Conservation (phyloP, 2,329 filamentous ascomycete genomes). For the Paecilomyces variotii region DNA sequence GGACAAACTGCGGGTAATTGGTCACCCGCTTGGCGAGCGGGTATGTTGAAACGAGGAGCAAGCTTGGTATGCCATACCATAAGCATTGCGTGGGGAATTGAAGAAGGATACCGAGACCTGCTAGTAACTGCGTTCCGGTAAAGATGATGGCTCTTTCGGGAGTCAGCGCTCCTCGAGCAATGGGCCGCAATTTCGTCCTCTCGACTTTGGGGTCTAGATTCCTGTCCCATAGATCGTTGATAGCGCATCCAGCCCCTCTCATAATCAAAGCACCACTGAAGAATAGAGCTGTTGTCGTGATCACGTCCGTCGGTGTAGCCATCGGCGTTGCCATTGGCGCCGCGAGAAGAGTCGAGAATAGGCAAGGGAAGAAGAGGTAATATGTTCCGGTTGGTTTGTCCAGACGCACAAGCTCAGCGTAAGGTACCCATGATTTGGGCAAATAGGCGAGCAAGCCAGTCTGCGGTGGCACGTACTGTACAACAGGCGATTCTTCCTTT, state of each 20-base stretch:
- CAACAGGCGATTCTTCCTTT: not conserved
- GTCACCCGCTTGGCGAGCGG: conserved; percentile 47
- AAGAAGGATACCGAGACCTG: conserved; percentile 35
- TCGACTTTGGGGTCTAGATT: conserved; percentile 46
- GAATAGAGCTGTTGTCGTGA: conserved; percentile 31
- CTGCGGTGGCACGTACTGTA: conserved; percentile 38
- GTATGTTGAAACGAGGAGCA: conserved; percentile 40
- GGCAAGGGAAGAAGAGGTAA: conserved; percentile 46
- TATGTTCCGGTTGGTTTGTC: conserved; percentile 46
- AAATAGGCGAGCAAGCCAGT: conserved; percentile 39
- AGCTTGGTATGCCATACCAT: conserved; percentile 36
- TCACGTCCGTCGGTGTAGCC: conserved; percentile 24
- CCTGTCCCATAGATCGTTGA: conserved; percentile 50
- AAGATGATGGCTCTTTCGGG: conserved; percentile 37
- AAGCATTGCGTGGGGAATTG: conserved; percentile 36
- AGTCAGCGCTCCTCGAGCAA: conserved; percentile 44
- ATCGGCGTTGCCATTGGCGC: conserved; percentile 30
- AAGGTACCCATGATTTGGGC: conserved; percentile 46
- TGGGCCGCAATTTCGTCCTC: conserved; percentile 44
- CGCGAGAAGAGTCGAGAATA: conserved; percentile 40
- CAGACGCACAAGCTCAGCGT: conserved; percentile 37
- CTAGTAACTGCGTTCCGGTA: conserved; percentile 35
- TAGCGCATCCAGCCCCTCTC: conserved; percentile 45
- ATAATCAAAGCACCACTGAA: conserved; percentile 41
- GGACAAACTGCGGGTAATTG: conserved; percentile 45